Evolutionary conservation across 441 rosid genomes (phyloP).

Genomic region (Brassica balearica): DNA sequence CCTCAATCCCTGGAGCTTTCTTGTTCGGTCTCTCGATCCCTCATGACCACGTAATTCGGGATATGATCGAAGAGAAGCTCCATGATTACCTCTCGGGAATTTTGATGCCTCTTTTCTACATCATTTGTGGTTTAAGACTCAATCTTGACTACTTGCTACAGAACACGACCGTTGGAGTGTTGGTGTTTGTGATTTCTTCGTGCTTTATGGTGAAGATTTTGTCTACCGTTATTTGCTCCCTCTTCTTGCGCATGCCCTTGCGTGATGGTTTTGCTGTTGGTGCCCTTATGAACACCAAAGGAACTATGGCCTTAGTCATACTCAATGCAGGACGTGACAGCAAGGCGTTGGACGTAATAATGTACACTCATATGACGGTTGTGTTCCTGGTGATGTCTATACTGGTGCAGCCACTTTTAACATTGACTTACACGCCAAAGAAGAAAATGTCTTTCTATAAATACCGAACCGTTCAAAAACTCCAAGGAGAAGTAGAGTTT

Average conservation of each 20-base stretch:
- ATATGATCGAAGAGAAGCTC: constrained; percentile 52
- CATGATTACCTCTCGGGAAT: constrained; percentile 56
- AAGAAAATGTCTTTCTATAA: constrained; percentile 36
- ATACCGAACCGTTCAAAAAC: constrained; percentile 48
- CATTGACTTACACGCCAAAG: constrained; percentile 29
- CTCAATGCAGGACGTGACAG: constrained; percentile 59
- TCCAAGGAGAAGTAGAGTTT: constrained; percentile 44
- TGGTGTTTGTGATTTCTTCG: constrained; percentile 35
- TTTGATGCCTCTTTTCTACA: constrained; percentile 60
- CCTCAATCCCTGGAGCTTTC: constrained; percentile 67
- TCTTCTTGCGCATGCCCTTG: constrained; percentile 47
- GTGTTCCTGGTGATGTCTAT: constrained; percentile 40
- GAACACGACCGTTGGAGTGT: not conserved
- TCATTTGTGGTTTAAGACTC: constrained; percentile 53
- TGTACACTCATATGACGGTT: constrained; percentile 45
- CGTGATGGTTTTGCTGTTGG: constrained; percentile 60
- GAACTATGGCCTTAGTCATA: constrained; percentile 55
- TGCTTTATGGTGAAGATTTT: constrained; percentile 46
- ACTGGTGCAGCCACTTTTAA: constrained; percentile 40
- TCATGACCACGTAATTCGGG: constrained; percentile 45
- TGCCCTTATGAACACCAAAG: constrained; percentile 69
- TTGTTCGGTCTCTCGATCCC: constrained; percentile 64
- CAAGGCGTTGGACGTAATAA: constrained; percentile 42
- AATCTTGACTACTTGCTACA: constrained; percentile 20
- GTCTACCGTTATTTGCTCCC: constrained; percentile 45